These are phyloP conservation scores for Talaromyces sp. DNA, from an alignment of 2,329 filamentous ascomycete genomes.

Conservation along the genomic window DNA sequence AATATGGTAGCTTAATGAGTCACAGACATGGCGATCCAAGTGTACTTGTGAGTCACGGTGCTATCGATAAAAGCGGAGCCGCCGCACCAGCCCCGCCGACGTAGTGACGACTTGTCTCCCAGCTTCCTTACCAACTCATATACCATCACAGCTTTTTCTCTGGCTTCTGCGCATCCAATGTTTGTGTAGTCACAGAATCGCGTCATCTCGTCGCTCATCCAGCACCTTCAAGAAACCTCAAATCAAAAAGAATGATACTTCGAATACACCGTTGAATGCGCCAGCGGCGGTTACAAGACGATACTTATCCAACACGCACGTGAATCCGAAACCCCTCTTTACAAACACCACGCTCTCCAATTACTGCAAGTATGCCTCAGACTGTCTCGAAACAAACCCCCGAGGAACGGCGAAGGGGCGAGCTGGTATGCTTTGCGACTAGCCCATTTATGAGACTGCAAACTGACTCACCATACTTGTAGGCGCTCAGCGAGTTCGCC, in stretches of 20 bases:
- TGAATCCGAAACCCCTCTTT: conserved; percentile 6
- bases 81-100: conserved; percentile 3
- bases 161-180: not conserved
- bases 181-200: not conserved
- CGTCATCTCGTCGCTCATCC: not conserved
- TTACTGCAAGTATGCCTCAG: conserved; percentile 26
- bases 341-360: not conserved
- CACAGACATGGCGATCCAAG: not conserved
- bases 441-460: not conserved
- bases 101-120: not conserved
- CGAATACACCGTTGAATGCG: conserved; percentile 37
- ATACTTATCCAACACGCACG: conserved; percentile 16
- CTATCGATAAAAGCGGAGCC: conserved; percentile 13
- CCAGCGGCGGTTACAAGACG: conserved; percentile 25
- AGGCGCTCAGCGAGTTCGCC: conserved; percentile 90
- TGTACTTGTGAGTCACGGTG: not conserved
- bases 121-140: not conserved
- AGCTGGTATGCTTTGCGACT: conserved; percentile 59
- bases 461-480: not conserved
- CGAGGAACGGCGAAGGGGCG: conserved; percentile 78
- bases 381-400: conserved; percentile 54
- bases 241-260: conserved; percentile 32
- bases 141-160: not conserved
- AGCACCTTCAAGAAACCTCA: not conserved
- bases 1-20: not conserved